A percentile compares a stretch with the other conserved stretches of the same genome.
phyloP scores from a whole-genome alignment of 2,329 filamentous ascomycete species.

The Neodidymelliopsis sp. region DNA sequence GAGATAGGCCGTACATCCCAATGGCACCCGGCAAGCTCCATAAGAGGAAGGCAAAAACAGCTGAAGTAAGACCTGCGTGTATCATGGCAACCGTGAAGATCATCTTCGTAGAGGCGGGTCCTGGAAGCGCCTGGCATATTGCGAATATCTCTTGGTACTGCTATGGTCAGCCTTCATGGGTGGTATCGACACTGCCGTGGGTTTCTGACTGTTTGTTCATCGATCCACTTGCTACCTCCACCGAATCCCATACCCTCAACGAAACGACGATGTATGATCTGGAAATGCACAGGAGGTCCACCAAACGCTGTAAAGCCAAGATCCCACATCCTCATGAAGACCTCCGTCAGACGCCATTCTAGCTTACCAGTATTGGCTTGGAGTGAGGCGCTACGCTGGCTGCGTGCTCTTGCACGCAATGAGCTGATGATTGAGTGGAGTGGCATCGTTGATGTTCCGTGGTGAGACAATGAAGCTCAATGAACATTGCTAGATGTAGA shows the following conservation, averaged over 20 bases:
- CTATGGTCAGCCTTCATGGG: not conserved
- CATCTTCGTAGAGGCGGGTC: constrained; percentile 76
- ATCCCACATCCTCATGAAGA: constrained; percentile 58
- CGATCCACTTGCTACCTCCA: constrained; percentile 67
- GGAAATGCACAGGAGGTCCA: constrained; percentile 74
- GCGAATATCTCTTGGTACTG: constrained; percentile 78
- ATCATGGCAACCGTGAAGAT: constrained; percentile 72
- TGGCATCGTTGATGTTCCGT: constrained; percentile 18
- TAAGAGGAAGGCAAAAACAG: constrained; percentile 66
- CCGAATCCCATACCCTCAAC: constrained; percentile 59
- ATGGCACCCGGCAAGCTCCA: constrained; percentile 76
- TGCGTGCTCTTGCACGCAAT: constrained; percentile 26
- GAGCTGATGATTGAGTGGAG: constrained; percentile 33
- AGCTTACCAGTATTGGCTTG: constrained; percentile 33
- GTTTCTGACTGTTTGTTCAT: constrained; percentile 67
- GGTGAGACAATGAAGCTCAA: not conserved
- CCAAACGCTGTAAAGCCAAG: constrained; percentile 72
- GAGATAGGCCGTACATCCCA: constrained; percentile 72
- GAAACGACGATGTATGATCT: constrained; percentile 70
- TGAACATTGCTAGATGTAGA: not conserved
- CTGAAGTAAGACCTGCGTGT: constrained; percentile 65
- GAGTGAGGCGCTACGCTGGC: constrained; percentile 20
- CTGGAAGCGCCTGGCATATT: constrained; percentile 71
- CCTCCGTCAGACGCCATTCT: constrained; percentile 34
- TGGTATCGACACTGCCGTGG: not conserved